Evolutionary conservation across 2,329 filamentous ascomycete genomes (phyloP).

Genomic region (Lachnellula arida): DNA sequence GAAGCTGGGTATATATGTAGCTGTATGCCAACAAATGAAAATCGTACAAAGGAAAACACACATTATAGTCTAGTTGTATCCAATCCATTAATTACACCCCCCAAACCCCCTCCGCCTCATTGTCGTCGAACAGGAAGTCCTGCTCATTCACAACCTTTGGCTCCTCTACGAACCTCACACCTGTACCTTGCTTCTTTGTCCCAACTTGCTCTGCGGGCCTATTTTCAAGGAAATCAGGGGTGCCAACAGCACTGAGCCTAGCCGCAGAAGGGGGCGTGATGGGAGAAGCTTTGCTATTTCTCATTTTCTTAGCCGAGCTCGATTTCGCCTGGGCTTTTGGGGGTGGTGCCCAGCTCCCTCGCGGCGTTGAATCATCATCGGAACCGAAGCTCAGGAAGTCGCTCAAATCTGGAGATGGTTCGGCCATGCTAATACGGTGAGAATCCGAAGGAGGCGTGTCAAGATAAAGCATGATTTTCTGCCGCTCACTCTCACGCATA

Average conservation of each 20-base stretch:
- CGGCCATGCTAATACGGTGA: slow-evolving; percentile 20
- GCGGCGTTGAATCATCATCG: slow-evolving; percentile 28
- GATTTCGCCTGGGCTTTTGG: slow-evolving; percentile 10
- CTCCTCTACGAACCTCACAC: slow-evolving; percentile 20
- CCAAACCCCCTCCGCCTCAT: slow-evolving; percentile 15
- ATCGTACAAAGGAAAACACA: slow-evolving; percentile 1
- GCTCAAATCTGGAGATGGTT: slow-evolving; percentile 29
- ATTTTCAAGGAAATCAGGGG: background rate
- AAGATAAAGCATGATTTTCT: slow-evolving; percentile 26
- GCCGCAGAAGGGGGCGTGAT: slow-evolving; percentile 20
- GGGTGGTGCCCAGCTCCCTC: slow-evolving; percentile 14
- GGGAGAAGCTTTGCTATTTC: slow-evolving; percentile 8
- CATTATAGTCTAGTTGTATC: background rate
- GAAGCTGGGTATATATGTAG: slow-evolving; percentile 1
- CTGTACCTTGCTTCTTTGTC: slow-evolving; percentile 13
- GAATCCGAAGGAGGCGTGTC: slow-evolving; percentile 22
- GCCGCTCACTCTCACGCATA: slow-evolving; percentile 8
- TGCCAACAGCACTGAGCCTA: slow-evolving; percentile 25
- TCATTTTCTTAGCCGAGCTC: slow-evolving; percentile 11
- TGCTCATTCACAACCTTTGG: slow-evolving; percentile 5
- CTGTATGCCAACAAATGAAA: background rate
- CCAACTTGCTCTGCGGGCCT: background rate
- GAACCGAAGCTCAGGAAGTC: slow-evolving; percentile 27
- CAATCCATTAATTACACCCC: slow-evolving; percentile 8
- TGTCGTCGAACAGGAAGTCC: slow-evolving; percentile 15